These are phyloP conservation scores for Brassica nigra DNA, from an alignment of 345 rosid genomes.

Conservation along the genomic window DNA sequence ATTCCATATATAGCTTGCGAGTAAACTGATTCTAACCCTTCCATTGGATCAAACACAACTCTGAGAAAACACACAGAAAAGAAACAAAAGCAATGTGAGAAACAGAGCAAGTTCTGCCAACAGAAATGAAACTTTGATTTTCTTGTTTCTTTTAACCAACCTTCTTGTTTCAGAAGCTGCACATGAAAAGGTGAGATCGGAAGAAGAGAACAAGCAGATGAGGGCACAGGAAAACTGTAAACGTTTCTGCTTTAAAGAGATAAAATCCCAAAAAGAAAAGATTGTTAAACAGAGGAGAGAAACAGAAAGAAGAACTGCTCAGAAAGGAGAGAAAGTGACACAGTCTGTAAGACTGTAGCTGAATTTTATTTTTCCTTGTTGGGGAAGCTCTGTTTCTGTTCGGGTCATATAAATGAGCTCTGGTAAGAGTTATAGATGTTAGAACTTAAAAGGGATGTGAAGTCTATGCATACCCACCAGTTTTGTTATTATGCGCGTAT, in stretches of 20 bases:
- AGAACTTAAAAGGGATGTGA: conserved; percentile 36
- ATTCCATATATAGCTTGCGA: conserved; percentile 39
- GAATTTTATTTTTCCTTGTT: not conserved
- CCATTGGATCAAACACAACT: conserved; percentile 49
- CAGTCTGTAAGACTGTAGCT: conserved; percentile 15
- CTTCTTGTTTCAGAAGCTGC: not conserved
- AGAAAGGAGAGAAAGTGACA: conserved; percentile 17
- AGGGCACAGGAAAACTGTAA: conserved; percentile 8
- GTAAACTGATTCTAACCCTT: conserved; percentile 47
- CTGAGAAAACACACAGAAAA: conserved; percentile 5
- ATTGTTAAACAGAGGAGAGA: conserved; percentile 6
- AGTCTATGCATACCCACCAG: conserved; percentile 33
- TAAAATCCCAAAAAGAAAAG: conserved; percentile 4
- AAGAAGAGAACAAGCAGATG: conserved; percentile 23
- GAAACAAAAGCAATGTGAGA: conserved; percentile 15
- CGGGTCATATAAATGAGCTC: conserved; percentile 14
- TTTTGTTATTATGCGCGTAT: conserved; percentile 26
- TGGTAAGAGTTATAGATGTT: conserved; percentile 24
- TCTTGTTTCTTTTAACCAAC: conserved; percentile 15
- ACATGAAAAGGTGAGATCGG: conserved; percentile 2
- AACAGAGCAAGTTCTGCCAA: conserved; percentile 20
- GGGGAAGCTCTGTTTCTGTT: conserved; percentile 28
- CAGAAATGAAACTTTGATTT: not conserved
- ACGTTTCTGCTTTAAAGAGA: conserved; percentile 7
- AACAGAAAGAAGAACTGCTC: conserved; percentile 26